Evolutionary conservation across 1,284 basidiomycete species (phyloP).

Genomic region (Puccinia polysora): DNA sequence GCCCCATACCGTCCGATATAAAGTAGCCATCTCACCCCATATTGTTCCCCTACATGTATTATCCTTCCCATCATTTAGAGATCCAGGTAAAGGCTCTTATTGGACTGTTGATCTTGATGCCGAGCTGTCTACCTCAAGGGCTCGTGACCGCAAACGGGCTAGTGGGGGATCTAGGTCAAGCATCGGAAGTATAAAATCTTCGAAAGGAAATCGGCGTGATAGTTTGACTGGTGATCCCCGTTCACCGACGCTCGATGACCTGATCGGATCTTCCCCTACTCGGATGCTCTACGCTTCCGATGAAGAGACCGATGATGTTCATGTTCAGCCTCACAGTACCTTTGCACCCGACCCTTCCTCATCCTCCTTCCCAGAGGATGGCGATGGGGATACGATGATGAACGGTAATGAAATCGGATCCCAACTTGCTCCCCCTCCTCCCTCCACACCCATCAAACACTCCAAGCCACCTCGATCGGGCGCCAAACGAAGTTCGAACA

Average conservation of each 20-base stretch:
- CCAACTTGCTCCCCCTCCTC: background rate
- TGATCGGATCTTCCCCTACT: conserved; percentile 16
- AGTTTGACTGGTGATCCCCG: conserved; percentile 31
- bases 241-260: conserved; percentile 17
- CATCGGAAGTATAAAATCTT: conserved; percentile 37
- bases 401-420: background rate
- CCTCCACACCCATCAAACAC: conserved; percentile 17
- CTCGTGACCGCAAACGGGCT: conserved; percentile 40
- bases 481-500: conserved; percentile 7
- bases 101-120: conserved; percentile 63
- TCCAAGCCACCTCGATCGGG: conserved; percentile 9
- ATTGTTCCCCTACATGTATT: background rate
- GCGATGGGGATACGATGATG: conserved; percentile 40
- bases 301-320: conserved; percentile 32
- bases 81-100: conserved; percentile 69
- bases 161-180: conserved; percentile 40
- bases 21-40: background rate
- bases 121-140: conserved; percentile 41
- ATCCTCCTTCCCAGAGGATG: conserved; percentile 13
- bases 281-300: conserved; percentile 31
- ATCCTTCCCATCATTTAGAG: conserved; percentile 52
- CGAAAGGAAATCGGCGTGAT: conserved; percentile 25
- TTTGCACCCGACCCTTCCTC: conserved; percentile 1
- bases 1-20: background rate
- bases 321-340: conserved; percentile 15